Conservation (phyloP, 768 basidiomycete genomes). For the Leccinum subgranulosum region DNA sequence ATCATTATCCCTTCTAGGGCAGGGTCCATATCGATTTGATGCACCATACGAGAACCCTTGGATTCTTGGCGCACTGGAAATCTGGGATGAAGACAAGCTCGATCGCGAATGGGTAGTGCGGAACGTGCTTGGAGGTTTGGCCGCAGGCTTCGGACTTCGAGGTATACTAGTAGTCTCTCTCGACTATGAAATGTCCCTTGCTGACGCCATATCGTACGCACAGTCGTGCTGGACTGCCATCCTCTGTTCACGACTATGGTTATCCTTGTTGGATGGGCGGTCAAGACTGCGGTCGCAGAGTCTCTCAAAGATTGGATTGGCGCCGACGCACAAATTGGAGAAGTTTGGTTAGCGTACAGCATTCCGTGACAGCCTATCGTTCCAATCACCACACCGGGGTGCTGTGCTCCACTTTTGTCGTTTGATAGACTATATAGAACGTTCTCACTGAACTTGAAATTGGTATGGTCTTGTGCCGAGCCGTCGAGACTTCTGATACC, state of each 20-base stretch:
- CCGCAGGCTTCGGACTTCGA: constrained; percentile 81
- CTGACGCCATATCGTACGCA: neutral
- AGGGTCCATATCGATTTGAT: constrained; percentile 22
- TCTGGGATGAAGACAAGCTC: constrained; percentile 69
- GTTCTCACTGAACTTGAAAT: neutral
- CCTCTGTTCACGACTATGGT: constrained; percentile 73
- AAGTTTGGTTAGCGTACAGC: constrained; percentile 80
- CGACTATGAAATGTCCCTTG: neutral
- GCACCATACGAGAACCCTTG: constrained; percentile 33
- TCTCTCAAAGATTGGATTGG: constrained; percentile 70
- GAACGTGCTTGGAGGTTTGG: constrained; percentile 82
- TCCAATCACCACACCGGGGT: neutral
- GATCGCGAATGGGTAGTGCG: constrained; percentile 84
- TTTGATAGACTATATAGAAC: neutral
- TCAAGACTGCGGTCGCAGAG: constrained; percentile 61
- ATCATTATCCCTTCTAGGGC: constrained; percentile 23
- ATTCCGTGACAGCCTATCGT: constrained; percentile 47
- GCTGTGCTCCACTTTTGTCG: constrained; percentile 2
- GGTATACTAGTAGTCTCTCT: constrained; percentile 41
- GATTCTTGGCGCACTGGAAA: constrained; percentile 41
- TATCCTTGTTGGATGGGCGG: constrained; percentile 68
- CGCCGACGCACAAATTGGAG: constrained; percentile 50
- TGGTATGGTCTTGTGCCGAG: neutral
- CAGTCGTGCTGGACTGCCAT: constrained; percentile 77
- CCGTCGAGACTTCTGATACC: constrained; percentile 23